These are phyloP conservation scores for Allomyces macrogynus DNA, from an alignment of 192 early-diverging fungal genomes.

Conservation along the genomic window DNA sequence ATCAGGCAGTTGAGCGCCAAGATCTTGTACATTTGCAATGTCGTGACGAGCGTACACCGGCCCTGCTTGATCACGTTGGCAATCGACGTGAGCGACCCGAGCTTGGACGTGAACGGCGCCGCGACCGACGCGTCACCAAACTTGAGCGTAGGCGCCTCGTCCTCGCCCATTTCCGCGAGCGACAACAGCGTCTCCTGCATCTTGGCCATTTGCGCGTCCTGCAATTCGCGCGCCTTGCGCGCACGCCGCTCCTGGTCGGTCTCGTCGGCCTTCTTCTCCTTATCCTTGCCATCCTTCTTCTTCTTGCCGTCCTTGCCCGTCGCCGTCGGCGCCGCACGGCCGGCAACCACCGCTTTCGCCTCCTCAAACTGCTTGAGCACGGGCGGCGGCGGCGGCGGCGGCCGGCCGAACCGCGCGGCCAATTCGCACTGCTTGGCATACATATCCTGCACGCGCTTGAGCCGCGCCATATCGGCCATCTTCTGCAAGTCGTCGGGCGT, in stretches of 20 bases:
- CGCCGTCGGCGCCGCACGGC: slow-evolving; percentile 17
- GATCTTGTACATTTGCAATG: slow-evolving; percentile 99
- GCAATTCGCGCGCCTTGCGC: background rate
- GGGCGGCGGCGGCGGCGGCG: slow-evolving; percentile 41
- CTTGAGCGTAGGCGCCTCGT: slow-evolving; percentile 82
- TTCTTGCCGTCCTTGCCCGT: slow-evolving; percentile 13
- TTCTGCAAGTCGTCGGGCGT: slow-evolving; percentile 73
- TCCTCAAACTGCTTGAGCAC: slow-evolving; percentile 26
- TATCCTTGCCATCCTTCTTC: slow-evolving; percentile 8
- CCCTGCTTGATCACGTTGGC: slow-evolving; percentile 91
- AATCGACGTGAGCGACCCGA: slow-evolving; percentile 34
- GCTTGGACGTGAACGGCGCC: slow-evolving; percentile 95
- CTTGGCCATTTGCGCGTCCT: slow-evolving; percentile 14
- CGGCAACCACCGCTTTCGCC: slow-evolving; percentile 18
- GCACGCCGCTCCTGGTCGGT: background rate
- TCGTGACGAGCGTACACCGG: slow-evolving; percentile 90
- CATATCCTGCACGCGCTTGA: slow-evolving; percentile 60
- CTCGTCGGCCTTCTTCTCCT: background rate
- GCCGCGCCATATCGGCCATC: slow-evolving; percentile 54
- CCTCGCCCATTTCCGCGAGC: slow-evolving; percentile 30
- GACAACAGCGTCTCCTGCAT: slow-evolving; percentile 37
- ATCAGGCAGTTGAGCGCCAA: slow-evolving; percentile 92
- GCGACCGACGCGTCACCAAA: slow-evolving; percentile 98
- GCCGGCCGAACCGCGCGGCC: slow-evolving; percentile 56
- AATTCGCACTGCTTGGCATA: slow-evolving; percentile 79